Conservation (phyloP, 1,284 basidiomycete genomes). For the Schizophyllum amplum region DNA sequence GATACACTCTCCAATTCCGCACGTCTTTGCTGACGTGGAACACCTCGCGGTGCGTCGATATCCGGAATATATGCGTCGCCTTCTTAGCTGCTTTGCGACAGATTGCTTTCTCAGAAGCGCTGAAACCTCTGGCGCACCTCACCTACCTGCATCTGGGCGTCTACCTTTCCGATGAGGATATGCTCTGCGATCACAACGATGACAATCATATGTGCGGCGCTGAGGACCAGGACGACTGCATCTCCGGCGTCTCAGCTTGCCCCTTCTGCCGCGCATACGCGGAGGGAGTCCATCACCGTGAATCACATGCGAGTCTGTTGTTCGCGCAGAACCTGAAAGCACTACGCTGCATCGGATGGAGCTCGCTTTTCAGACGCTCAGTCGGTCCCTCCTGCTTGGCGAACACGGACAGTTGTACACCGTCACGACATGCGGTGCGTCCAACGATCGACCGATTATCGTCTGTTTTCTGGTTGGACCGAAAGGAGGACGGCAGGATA, state of each 20-base stretch:
- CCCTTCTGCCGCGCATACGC: constrained; percentile 21
- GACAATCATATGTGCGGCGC: constrained; percentile 30
- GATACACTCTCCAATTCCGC: constrained; percentile 57
- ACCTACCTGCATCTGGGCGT: constrained; percentile 48
- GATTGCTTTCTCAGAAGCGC: constrained; percentile 26
- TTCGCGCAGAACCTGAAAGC: constrained; percentile 35
- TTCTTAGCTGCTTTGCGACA: constrained; percentile 9
- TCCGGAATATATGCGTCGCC: constrained; percentile 2
- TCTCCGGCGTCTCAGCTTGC: constrained; percentile 26
- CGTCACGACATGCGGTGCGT: no score
- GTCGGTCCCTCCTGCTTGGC: no score
- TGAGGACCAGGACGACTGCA: constrained; percentile 12
- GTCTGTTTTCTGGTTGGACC: constrained; percentile 1
- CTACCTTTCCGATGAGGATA: constrained; percentile 41
- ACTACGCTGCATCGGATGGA: constrained; percentile 42
- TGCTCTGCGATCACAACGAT: constrained; percentile 22
- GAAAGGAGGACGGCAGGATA: no score
- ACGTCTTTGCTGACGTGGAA: constrained; percentile 31
- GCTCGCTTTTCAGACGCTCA: constrained; percentile 36
- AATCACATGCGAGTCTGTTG: constrained; percentile 35
- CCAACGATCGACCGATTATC: no score
- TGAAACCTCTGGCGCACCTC: constrained; percentile 36
- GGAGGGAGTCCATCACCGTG: constrained; percentile 27
- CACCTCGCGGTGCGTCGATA: constrained; percentile 42
- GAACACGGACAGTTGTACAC: no score